Percentiles rank a stretch among this genome's conserved stretches.
phyloP scores from a whole-genome alignment of 768 basidiomycete species.

The Hirschioporus abietinus region DNA sequence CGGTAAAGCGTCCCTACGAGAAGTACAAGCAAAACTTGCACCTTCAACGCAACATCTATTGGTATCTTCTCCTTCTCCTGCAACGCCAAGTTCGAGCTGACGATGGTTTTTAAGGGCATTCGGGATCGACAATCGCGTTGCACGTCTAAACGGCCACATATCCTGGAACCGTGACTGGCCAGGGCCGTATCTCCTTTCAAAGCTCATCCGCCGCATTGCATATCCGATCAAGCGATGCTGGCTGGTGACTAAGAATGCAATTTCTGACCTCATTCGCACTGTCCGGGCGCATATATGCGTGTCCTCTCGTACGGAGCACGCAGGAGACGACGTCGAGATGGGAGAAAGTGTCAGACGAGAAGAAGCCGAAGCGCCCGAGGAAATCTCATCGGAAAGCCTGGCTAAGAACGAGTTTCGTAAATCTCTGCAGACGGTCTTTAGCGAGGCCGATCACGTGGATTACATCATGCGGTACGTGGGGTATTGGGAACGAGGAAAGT shows the following conservation, averaged over 20 bases:
- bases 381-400: not conserved
- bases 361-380: not conserved
- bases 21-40: not conserved
- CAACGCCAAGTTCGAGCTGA: not conserved
- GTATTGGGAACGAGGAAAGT: no score
- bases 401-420: not conserved
- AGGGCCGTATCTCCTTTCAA: not conserved
- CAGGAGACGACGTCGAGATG: not conserved
- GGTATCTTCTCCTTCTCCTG: not conserved
- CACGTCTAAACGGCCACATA: not conserved
- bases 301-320: not conserved
- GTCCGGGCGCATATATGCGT: not conserved
- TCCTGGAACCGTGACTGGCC: not conserved
- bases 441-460: no score
- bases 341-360: no score
- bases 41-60: not conserved
- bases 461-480: no score
- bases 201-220: not conserved
- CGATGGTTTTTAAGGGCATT: not conserved
- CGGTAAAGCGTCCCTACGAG: no score
- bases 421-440: not conserved
- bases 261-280: not conserved
- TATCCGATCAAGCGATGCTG: not conserved
- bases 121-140: not conserved
- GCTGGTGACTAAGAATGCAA: not conserved